Conservation (phyloP, 2,329 filamentous ascomycete genomes). For the Clonostachys byssicola region DNA sequence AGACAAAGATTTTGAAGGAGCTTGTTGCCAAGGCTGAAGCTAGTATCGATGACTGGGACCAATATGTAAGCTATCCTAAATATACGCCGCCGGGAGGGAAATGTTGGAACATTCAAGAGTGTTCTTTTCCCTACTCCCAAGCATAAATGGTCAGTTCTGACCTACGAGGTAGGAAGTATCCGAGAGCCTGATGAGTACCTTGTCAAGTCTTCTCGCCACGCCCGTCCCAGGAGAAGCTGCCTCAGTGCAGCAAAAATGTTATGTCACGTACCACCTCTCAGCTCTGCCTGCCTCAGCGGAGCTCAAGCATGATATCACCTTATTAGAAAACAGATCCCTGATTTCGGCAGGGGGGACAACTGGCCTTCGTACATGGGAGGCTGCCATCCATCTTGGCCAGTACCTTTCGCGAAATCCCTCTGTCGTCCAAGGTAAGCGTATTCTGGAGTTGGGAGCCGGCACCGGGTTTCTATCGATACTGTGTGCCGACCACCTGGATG, state of each 20-base stretch:
- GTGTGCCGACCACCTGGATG: constrained; percentile 62
- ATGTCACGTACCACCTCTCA: constrained; percentile 66
- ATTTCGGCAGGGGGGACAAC: constrained; percentile 71
- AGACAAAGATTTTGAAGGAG: constrained; percentile 67
- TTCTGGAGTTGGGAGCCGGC: constrained; percentile 72
- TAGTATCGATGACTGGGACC: constrained; percentile 75
- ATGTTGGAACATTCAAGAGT: too few species aligned
- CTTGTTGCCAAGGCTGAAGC: constrained; percentile 67
- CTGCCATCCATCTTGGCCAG: constrained; percentile 67
- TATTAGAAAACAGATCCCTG: constrained; percentile 66
- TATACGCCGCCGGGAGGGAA: too few species aligned
- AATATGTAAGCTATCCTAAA: constrained; percentile 66
- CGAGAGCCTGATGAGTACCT: constrained; percentile 69
- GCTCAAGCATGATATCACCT: constrained; percentile 38
- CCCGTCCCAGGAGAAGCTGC: constrained; percentile 60
- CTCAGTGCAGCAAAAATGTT: constrained; percentile 67
- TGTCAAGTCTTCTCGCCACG: constrained; percentile 61
- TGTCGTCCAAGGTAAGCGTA: constrained; percentile 45
- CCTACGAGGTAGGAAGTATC: constrained; percentile 65
- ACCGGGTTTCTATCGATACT: constrained; percentile 74
- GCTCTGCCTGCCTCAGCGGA: background rate
- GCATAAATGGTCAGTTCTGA: constrained; percentile 11
- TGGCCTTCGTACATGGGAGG: constrained; percentile 78
- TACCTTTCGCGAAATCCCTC: constrained; percentile 51
- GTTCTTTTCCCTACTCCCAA: too few species aligned